Percentiles rank a stretch among this genome's conserved stretches.
Conservation (phyloP, 495 filamentous ascomycete genomes). For the Neurospora sp. region DNA sequence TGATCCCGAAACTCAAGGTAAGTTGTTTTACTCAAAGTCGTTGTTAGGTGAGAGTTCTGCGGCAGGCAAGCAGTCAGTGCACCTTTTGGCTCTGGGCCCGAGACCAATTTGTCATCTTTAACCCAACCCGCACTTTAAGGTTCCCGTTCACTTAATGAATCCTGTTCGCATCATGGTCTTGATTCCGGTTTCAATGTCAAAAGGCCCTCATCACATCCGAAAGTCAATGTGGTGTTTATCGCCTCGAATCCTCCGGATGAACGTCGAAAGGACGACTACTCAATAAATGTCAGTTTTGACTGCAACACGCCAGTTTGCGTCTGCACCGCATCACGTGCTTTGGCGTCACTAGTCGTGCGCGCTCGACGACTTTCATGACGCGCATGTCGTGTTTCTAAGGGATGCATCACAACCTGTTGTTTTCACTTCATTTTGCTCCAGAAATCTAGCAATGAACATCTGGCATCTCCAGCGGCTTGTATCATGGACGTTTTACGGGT, state of each 20-base stretch:
- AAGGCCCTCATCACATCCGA: neutral
- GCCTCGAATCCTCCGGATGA: neutral
- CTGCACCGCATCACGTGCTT: neutral
- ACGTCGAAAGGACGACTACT: neutral
- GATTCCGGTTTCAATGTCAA: neutral
- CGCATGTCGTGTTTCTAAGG: neutral
- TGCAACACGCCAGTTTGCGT: neutral
- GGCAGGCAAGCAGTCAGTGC: neutral
- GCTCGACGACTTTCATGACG: neutral
- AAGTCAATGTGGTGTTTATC: neutral
- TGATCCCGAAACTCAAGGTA: neutral
- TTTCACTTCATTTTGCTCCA: neutral
- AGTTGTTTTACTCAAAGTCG: neutral
- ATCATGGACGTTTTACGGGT: slow-evolving; percentile 65
- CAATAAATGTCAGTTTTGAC: neutral
- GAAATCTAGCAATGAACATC: neutral
- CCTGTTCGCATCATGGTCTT: neutral
- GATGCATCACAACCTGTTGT: neutral
- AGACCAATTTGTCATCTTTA: neutral
- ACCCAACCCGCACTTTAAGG: neutral
- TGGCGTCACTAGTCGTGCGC: neutral
- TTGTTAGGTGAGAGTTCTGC: neutral
- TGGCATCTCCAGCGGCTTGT: neutral
- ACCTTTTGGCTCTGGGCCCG: neutral
- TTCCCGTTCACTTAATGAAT: neutral